These are phyloP conservation scores for Chloris gayana DNA, from an alignment of 176 grass and related monocot genomes.

Conservation along the genomic window DNA sequence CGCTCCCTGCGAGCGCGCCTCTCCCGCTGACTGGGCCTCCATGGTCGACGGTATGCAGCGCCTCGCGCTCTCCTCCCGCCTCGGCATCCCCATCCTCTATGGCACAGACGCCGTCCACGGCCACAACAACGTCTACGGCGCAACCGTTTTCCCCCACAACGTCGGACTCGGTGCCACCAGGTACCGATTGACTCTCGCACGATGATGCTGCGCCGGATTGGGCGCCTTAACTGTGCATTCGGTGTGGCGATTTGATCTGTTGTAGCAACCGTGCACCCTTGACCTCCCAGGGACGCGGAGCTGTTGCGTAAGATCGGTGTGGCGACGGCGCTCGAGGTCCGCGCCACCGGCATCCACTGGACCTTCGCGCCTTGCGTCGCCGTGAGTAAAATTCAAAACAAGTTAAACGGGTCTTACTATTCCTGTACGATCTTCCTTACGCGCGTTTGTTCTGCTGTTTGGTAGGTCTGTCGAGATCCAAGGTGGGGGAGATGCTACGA, in stretches of 20 bases:
- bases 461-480: constrained; percentile 75
- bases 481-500: constrained; percentile 93
- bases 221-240: neutral
- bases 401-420: neutral
- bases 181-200: constrained; percentile 17
- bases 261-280: neutral
- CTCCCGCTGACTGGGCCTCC: constrained; percentile 64
- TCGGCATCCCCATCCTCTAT: constrained; percentile 73
- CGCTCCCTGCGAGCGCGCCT: constrained; percentile 46
- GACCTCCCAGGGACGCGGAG: constrained; percentile 58
- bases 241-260: neutral
- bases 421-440: neutral
- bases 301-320: constrained; percentile 66
- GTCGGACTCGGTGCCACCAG: constrained; percentile 77
- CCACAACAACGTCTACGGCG: constrained; percentile 85
- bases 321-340: constrained; percentile 76
- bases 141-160: constrained; percentile 95
- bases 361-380: constrained; percentile 90
- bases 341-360: constrained; percentile 82
- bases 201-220: neutral
- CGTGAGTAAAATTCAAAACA: constrained; percentile 45
- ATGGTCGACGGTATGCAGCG: constrained; percentile 83
- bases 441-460: neutral
- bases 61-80: constrained; percentile 75
- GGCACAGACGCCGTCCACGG: constrained; percentile 84